phyloP scores from a whole-genome alignment of 345 rosid species.

The Ailanthus altissimus region DNA sequence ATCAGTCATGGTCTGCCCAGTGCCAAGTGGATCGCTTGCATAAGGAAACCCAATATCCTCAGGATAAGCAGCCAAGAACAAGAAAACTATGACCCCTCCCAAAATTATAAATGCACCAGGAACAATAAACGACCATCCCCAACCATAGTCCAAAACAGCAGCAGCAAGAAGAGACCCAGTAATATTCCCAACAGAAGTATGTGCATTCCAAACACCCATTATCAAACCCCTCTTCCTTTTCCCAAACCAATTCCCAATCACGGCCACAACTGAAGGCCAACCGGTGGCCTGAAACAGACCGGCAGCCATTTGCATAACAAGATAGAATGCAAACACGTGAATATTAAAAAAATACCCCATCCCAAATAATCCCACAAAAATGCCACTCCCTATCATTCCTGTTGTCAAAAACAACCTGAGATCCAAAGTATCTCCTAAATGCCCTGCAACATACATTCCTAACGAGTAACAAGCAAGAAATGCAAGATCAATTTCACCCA shows the following conservation, averaged over 20 bases:
- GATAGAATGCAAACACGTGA: constrained; percentile 67
- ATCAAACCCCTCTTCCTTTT: constrained; percentile 92
- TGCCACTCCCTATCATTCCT: constrained; percentile 93
- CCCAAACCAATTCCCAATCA: constrained; percentile 91
- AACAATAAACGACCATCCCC: constrained; percentile 95
- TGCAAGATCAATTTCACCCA: constrained; percentile 92
- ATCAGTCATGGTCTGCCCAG: constrained; percentile 4
- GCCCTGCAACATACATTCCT: constrained; percentile 92
- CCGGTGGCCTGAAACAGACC: constrained; percentile 94
- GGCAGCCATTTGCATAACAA: constrained; percentile 82
- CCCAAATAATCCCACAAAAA: constrained; percentile 84
- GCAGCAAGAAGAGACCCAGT: constrained; percentile 93
- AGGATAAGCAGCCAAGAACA: constrained; percentile 85
- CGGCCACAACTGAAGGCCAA: constrained; percentile 99
- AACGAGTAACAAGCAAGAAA: constrained; percentile 83
- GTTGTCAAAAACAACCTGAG: constrained; percentile 76
- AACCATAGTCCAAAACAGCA: constrained; percentile 78
- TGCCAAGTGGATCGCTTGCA: constrained; percentile 27
- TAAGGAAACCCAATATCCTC: constrained; percentile 83
- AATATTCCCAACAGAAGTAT: constrained; percentile 89
- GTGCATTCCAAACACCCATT: constrained; percentile 99
- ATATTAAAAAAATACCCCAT: constrained; percentile 85
- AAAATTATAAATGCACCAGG: constrained; percentile 71
- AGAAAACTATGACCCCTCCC: constrained; percentile 73
- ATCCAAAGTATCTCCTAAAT: constrained; percentile 87